Evolutionary conservation across 2,329 filamentous ascomycete species (phyloP), one percentile per base, ranked within the genome.

Genomic region (Neonectria neomacrospora): DNA sequence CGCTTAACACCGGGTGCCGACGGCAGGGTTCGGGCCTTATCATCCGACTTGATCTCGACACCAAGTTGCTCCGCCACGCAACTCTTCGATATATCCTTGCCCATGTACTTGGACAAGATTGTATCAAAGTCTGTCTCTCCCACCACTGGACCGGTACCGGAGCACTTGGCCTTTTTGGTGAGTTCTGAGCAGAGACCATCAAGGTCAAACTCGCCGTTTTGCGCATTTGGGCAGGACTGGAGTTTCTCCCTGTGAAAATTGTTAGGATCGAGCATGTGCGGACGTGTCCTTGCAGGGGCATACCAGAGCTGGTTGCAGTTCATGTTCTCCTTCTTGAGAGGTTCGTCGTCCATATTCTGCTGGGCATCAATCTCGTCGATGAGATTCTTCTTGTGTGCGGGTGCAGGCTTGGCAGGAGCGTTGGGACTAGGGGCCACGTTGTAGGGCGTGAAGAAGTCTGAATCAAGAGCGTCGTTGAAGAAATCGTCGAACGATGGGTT

Each of bases 301-400:
- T 87, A 97, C 95, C 95, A 98, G 54, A 98, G 94, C 76, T 96
- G 94, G 71, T 91, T 94, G 80, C 94, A 97, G 63, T 88, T 93
- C 72, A 97, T 84, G 74, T 93, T 85, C 69, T 90, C 83, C 32
- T 74, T 65, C 65, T 77, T 73, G 4, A 89, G 80, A 42, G 83
- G 76, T 37, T 91, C 90, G 8, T 95, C 91, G 6, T 90, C 88
- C 9, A 90, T 85, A 60, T 93, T 87, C 76, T 93, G 90, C 64
- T 89, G 82, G 16, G 88, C 89, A 73, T 97, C 94, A 65, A 96
- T 92, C 75, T 93, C 87, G 41, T 90, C 86, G 66, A 96, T 86
- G 42, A 96, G 85, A 69, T 91, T 91, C 73, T 89, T 89, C 81
- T 90, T 92, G 60, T 52, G 44, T 8, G 66, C 63, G 10, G 42